A percentile compares a stretch with the other conserved stretches of the same genome.
Evolutionary conservation across 768 basidiomycete species (phyloP).

Genomic region (Lactifluus subvellereus): DNA sequence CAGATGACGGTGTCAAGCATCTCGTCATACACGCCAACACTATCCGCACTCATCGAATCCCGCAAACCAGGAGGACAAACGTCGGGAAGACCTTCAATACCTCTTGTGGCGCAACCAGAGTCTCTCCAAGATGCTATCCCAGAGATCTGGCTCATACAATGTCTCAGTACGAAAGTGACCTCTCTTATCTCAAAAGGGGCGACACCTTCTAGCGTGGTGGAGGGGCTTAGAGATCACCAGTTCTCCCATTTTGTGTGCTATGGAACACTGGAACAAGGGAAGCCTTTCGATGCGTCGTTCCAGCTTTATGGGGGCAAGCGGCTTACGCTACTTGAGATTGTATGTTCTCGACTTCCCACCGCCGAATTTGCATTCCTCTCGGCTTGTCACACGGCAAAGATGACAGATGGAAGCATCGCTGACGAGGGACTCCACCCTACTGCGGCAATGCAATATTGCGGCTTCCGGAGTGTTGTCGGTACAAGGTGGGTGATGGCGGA

Average conservation of each 20-base stretch:
- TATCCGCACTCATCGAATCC: background rate
- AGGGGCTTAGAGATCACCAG: background rate
- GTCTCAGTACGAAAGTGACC: background rate
- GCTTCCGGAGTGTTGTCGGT: conserved; percentile 6
- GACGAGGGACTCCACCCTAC: conserved; percentile 18
- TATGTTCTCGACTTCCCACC: background rate
- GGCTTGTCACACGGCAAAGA: background rate
- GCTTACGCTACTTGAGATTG: background rate
- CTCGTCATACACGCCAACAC: background rate
- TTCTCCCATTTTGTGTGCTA: conserved; percentile 6
- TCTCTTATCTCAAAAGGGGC: background rate
- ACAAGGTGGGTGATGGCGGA: conserved; percentile 1
- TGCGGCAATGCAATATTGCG: conserved; percentile 16
- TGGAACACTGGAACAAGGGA: background rate
- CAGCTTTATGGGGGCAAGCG: no score
- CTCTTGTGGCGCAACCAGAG: background rate
- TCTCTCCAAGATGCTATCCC: background rate
- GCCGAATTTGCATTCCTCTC: background rate
- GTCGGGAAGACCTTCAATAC: background rate
- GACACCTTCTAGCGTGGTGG: no score
- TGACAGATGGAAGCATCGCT: background rate
- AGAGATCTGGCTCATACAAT: no score
- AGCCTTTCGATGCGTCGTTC: background rate
- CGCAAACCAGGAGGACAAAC: background rate
- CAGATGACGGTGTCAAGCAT: no score